Base-by-base conservation (phyloP, 176 grass and related monocot genomes). In the Guadua angustifolia region DNA sequence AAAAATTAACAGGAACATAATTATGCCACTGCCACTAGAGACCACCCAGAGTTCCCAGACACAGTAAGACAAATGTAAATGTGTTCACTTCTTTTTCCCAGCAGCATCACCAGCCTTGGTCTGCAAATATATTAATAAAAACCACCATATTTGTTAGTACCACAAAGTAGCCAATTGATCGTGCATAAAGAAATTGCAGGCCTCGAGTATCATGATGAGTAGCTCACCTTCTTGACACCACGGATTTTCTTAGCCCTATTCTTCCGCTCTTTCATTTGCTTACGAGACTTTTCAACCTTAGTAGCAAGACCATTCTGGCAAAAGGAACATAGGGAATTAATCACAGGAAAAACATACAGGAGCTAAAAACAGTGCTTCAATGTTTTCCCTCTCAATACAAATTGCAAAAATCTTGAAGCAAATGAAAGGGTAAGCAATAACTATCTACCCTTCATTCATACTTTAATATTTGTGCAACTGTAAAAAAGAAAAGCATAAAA, bases 211-310 rank as follows among this genome's bases (percentile, higher is more conserved):
- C 38, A n/a, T 75, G 22, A 79, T 43, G 51, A 59, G 49, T 70
- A 78, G 29, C 75, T 85, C 66, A 94, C 92, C 89, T 94, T 94
- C 87, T 92, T 92, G 62, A 94, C 87, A 81, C 92, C 87, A 46
- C 87, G 92, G 50, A 92, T 76, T 63, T 94, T 94, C 89, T 88
- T 94, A 45, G 92, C 69, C 52, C 92, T 92, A 80, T 94, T 94
- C 82, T 92, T 94, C 56, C 89, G 87, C 79, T 94, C 92, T 66
- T 94, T 94, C 82, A 94, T 91, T 79, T 94, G 89, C 73, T 94
- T 94, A 80, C 92, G 88, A 19, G 92, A 91, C 56, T 92, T 94
- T 82, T 85, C 92, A 79, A 79, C 87, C 84, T 94, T 94, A 9
- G 86, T 94, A 67, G 89, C 92, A 82, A 94, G 86, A 58, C 92